Percentiles rank a stretch among this genome's conserved stretches.
phyloP scores from a whole-genome alignment of 352 stramenopile species.

The Pythium aphanidermatum region DNA sequence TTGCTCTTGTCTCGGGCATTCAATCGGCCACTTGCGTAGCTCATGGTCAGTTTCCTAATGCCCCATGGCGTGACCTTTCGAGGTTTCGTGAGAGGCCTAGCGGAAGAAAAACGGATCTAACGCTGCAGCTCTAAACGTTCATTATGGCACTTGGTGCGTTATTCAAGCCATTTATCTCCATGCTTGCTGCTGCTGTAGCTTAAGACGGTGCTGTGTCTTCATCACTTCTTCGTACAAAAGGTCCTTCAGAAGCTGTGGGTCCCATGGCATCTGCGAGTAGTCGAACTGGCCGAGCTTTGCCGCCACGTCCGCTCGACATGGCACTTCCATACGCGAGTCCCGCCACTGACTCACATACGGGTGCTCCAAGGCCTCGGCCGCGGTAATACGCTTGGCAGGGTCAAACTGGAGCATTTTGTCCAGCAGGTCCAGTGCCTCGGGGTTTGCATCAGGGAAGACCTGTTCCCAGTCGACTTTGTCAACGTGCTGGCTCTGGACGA shows the following conservation, averaged over 20 bases:
- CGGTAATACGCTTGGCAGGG: conserved; percentile 80
- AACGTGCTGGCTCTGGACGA: conserved; percentile 63
- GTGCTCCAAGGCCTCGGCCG: conserved; percentile 77
- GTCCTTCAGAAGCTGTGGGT: conserved; percentile 71
- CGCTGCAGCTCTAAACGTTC: too few species aligned
- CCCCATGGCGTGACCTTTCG: too few species aligned
- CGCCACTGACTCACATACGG: conserved; percentile 87
- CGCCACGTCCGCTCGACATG: conserved; percentile 45
- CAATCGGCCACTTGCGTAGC: too few species aligned
- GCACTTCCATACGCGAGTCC: conserved; percentile 49
- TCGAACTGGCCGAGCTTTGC: conserved; percentile 62
- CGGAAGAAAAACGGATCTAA: too few species aligned
- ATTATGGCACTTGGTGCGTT: too few species aligned
- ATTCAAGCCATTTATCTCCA: conserved; percentile 7
- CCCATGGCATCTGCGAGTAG: conserved; percentile 62
- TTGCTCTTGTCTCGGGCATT: too few species aligned
- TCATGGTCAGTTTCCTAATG: too few species aligned
- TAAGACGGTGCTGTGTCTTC: conserved; percentile 42
- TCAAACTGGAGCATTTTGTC: conserved; percentile 87
- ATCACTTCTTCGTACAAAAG: conserved; percentile 82
- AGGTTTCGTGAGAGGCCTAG: too few species aligned
- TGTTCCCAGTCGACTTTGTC: conserved; percentile 71
- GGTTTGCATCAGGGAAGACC: conserved; percentile 80
- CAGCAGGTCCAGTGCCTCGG: conserved; percentile 81
- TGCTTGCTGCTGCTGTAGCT: conserved; percentile 12